Percentiles rank a stretch among this genome's conserved stretches.
phyloP scores from a whole-genome alignment of 2,329 filamentous ascomycete species.

The Aspergillus hiratsukae region DNA sequence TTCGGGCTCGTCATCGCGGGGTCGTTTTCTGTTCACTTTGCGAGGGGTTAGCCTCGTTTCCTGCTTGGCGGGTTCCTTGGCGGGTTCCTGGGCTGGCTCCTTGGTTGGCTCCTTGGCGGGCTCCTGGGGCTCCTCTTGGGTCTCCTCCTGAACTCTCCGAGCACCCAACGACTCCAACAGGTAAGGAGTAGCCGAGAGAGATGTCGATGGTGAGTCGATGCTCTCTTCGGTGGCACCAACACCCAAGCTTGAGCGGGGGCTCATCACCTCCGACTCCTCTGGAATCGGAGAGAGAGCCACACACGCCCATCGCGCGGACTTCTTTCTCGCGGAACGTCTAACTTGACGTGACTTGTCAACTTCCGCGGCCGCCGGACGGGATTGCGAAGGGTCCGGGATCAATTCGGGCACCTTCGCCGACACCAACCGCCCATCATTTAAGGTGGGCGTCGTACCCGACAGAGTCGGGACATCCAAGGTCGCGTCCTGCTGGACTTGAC shows the following conservation, averaged over 20 bases:
- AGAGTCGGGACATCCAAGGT: background rate
- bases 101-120: background rate
- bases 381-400: conserved; percentile 4
- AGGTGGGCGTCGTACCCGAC: conserved; percentile 6
- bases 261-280: conserved; percentile 9
- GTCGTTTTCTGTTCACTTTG: conserved; percentile 18
- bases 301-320: conserved; percentile 3
- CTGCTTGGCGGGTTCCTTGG: background rate
- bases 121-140: background rate
- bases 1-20: conserved; percentile 10
- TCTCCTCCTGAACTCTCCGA: conserved; percentile 6
- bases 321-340: background rate
- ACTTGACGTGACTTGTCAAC: background rate
- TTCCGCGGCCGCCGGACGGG: conserved; percentile 7
- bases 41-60: conserved; percentile 10
- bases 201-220: background rate
- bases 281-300: conserved; percentile 13
- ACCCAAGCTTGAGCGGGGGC: conserved; percentile 9
- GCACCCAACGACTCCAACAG: background rate
- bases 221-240: conserved; percentile 2
- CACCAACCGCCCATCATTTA: conserved; percentile 6
- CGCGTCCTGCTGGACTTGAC: background rate
- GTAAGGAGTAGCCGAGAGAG: background rate
- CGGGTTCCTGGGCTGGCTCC: too few species aligned
- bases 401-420: conserved; percentile 11